A percentile compares a stretch with the other conserved stretches of the same genome.
These are phyloP conservation scores for Venturia carpophila DNA, from an alignment of 2,329 filamentous ascomycete genomes.

Conservation along the genomic window DNA sequence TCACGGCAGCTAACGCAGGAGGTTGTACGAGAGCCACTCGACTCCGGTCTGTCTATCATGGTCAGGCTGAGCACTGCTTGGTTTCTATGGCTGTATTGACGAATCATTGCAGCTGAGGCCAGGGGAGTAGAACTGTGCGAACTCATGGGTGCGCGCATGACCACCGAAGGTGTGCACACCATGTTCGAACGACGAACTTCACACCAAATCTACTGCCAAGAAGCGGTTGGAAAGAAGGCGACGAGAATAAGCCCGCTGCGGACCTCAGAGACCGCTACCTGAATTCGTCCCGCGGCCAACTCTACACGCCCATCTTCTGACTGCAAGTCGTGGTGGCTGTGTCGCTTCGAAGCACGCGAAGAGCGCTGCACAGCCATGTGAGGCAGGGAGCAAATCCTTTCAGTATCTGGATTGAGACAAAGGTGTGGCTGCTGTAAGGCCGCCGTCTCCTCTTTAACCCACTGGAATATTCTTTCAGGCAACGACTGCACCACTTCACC, in stretches of 20 bases:
- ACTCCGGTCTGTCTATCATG: constrained; percentile 3
- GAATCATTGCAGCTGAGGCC: background rate
- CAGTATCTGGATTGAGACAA: background rate
- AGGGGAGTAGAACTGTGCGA: background rate
- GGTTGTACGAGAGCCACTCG: constrained; percentile 7
- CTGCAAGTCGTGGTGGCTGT: background rate
- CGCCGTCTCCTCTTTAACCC: background rate
- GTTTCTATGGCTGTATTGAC: constrained; percentile 10
- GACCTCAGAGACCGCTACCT: background rate
- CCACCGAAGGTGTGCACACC: constrained; percentile 1
- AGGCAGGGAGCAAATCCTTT: background rate
- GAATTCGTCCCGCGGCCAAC: background rate
- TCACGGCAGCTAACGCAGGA: constrained; percentile 11
- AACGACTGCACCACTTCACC: constrained; percentile 3
- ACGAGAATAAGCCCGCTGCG: background rate
- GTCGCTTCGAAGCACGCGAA: background rate
- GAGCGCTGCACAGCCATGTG: constrained; percentile 2
- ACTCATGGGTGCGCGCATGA: background rate
- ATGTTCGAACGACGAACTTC: background rate
- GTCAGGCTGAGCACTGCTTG: constrained; percentile 7
- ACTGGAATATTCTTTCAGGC: constrained; percentile 6
- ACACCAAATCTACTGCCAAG: background rate
- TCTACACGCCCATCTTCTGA: background rate
- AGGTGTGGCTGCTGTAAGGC: constrained; percentile 7
- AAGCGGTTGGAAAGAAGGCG: background rate